Evolutionary conservation across 148 eudicot species (phyloP).

Genomic region (Gaultheria prostrata): DNA sequence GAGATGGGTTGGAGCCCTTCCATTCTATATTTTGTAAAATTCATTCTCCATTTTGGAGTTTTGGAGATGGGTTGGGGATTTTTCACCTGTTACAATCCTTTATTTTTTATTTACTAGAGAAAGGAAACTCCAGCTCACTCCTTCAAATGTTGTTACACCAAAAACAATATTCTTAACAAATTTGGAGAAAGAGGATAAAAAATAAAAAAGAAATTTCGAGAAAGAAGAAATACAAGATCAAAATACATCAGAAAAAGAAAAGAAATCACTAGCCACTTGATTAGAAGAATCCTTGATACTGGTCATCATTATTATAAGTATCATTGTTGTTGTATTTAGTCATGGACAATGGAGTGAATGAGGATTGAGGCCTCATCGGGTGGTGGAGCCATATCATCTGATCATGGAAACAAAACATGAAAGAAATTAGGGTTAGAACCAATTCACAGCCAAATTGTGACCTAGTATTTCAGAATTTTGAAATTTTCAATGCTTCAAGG

Average conservation of each 20-base stretch:
- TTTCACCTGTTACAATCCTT: no score
- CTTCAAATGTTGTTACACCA: no score
- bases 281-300: background rate
- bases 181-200: no score
- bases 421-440: background rate
- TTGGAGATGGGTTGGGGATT: no score
- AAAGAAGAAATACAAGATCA: background rate
- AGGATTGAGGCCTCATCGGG: conserved; percentile 37
- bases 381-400: conserved; percentile 24
- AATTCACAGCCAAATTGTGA: background rate
- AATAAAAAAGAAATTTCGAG: background rate
- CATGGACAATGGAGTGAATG: conserved; percentile 30
- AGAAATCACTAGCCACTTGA: background rate
- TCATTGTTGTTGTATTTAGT: background rate
- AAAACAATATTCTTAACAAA: no score
- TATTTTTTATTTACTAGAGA: no score
- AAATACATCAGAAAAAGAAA: background rate
- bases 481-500: background rate
- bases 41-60: no score
- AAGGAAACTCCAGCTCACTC: no score
- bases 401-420: background rate
- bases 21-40: no score
- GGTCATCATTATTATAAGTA: background rate
- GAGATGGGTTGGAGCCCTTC: no score
- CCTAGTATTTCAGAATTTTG: background rate